Percentiles rank a stretch among this genome's conserved stretches.
phyloP scores from a whole-genome alignment of 1,284 basidiomycete genomes.

The Pseudomicrostroma phylloplanum region DNA sequence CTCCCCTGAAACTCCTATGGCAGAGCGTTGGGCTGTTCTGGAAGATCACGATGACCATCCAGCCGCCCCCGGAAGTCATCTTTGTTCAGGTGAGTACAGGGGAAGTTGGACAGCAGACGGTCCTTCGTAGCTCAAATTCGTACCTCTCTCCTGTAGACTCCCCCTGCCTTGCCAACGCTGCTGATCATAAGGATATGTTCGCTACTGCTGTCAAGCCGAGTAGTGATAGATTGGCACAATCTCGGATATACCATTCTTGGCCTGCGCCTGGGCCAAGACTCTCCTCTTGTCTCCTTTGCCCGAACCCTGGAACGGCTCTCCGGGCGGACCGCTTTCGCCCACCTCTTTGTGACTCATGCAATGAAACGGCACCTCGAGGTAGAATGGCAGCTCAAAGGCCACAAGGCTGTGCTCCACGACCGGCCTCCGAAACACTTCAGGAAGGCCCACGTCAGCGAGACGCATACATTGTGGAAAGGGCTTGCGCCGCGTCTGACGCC shows the following conservation, averaged over 20 bases:
- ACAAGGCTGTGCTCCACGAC: slow-evolving; percentile 57
- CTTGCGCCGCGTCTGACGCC: slow-evolving; percentile 16
- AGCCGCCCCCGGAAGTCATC: slow-evolving; percentile 71
- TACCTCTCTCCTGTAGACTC: slow-evolving; percentile 62
- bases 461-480: slow-evolving; percentile 20
- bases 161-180: slow-evolving; percentile 90
- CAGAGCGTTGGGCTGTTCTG: slow-evolving; percentile 32
- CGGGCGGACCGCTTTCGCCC: slow-evolving; percentile 64
- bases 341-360: slow-evolving; percentile 86
- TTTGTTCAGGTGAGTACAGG: slow-evolving; percentile 69
- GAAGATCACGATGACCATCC: slow-evolving; percentile 55
- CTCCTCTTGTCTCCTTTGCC: slow-evolving; percentile 64
- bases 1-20: slow-evolving; percentile 67
- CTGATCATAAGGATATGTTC: slow-evolving; percentile 72
- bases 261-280: slow-evolving; percentile 65
- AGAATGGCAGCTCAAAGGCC: slow-evolving; percentile 61
- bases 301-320: slow-evolving; percentile 33
- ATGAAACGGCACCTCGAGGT: slow-evolving; percentile 68
- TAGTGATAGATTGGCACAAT: slow-evolving; percentile 99
- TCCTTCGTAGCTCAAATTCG: background rate
- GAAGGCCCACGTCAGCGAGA: slow-evolving; percentile 16
- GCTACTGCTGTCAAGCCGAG: slow-evolving; percentile 63
- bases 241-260: slow-evolving; percentile 88
- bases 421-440: slow-evolving; percentile 23
- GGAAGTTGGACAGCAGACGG: no score